Conservation (phyloP, 768 basidiomycete species). For the Suillus luteus region DNA sequence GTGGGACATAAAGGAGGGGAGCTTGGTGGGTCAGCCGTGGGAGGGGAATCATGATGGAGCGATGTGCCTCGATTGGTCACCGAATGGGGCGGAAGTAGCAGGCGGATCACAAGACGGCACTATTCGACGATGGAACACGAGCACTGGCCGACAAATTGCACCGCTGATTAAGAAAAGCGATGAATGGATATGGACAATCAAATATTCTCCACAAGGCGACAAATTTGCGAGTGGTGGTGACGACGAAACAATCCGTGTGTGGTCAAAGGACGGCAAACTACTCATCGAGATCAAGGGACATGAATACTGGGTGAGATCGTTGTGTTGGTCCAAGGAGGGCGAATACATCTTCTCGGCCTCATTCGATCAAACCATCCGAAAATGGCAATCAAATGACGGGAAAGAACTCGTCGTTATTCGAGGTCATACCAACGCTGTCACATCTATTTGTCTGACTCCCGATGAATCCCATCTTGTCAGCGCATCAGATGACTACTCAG, state of each 20-base stretch:
- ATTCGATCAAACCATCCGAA: not conserved
- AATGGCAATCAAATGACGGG: not conserved
- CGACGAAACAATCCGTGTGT: not conserved
- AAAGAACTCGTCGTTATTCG: not conserved
- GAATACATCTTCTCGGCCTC: not conserved
- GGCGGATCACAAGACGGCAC: slow-evolving; percentile 12
- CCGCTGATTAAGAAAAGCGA: not conserved
- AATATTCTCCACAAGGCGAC: not conserved
- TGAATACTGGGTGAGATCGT: not conserved
- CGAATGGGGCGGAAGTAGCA: slow-evolving; percentile 12
- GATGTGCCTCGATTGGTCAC: slow-evolving; percentile 15
- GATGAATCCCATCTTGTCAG: not conserved
- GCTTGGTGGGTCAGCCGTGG: not conserved
- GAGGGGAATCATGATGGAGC: slow-evolving; percentile 3
- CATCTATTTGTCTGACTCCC: not conserved
- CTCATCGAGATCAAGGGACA: not conserved
- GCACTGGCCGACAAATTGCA: not conserved
- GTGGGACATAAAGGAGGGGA: not conserved
- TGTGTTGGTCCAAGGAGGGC: not conserved
- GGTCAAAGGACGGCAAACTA: not conserved
- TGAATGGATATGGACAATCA: not conserved
- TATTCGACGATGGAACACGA: slow-evolving; percentile 18
- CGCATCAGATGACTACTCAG: not conserved
- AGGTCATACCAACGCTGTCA: not conserved
- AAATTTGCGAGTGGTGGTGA: not conserved